Percentiles rank a stretch among this genome's conserved stretches.
phyloP scores from a whole-genome alignment of 2,329 filamentous ascomycete species.

The Aspergillus sergii region DNA sequence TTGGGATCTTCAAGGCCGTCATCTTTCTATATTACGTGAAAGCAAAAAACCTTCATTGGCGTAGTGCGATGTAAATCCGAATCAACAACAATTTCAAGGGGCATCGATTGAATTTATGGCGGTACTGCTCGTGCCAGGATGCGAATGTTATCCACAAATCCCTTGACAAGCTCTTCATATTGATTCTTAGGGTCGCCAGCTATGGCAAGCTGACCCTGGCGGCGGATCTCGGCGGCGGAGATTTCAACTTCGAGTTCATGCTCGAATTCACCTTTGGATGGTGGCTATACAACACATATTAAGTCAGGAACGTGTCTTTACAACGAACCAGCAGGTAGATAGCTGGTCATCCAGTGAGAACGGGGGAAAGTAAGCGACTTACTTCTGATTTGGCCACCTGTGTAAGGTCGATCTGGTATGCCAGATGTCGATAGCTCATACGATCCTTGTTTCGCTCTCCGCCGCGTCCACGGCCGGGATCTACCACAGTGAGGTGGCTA shows the following conservation, averaged over 20 bases:
- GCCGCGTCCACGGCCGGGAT: constrained; percentile 39
- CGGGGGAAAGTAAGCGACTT: constrained; percentile 16
- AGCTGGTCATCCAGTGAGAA: neutral
- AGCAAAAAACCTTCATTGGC: neutral
- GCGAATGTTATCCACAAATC: constrained; percentile 53
- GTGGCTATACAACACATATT: constrained; percentile 25
- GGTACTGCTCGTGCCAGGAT: constrained; percentile 47
- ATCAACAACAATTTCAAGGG: neutral
- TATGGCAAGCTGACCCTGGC: constrained; percentile 46
- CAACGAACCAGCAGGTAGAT: neutral
- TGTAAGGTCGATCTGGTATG: constrained; percentile 89
- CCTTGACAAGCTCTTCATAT: constrained; percentile 51
- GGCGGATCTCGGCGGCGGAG: constrained; percentile 47
- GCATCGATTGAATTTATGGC: constrained; percentile 21
- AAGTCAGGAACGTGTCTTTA: neutral
- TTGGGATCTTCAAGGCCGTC: neutral
- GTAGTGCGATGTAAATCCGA: neutral
- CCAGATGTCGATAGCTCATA: constrained; percentile 84
- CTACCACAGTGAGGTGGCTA: constrained; percentile 53
- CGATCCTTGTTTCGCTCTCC: constrained; percentile 81
- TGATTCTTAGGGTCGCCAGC: constrained; percentile 42
- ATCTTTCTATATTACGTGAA: neutral
- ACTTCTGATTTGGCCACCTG: constrained; percentile 70
- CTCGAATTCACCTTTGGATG: constrained; percentile 44
- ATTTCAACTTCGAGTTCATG: constrained; percentile 55